Percentiles rank a stretch among this genome's conserved stretches.
Conservation (phyloP, 176 grass and related monocot genomes). For the Metroxylon sagu region DNA sequence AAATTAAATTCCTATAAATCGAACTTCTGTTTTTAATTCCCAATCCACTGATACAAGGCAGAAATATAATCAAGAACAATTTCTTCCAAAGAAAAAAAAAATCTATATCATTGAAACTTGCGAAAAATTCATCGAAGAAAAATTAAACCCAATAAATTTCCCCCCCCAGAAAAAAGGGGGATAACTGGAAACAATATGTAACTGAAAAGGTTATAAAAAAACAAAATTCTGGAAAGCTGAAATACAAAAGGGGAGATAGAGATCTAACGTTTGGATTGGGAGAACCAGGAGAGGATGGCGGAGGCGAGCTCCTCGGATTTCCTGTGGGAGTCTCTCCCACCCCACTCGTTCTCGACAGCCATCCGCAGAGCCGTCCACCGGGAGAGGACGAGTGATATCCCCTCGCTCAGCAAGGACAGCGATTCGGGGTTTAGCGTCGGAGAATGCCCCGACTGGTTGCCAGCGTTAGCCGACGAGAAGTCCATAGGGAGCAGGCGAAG, state of each 20-base stretch:
- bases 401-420: conserved; percentile 33
- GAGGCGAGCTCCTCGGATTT: conserved; percentile 52
- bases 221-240: neutral
- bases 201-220: neutral
- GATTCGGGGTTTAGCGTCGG: conserved; percentile 3
- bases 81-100: too few relatives aligned
- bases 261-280: conserved; percentile 37
- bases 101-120: neutral
- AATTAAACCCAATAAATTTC: too few relatives aligned
- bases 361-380: conserved; percentile 84
- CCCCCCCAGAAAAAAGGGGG: too few relatives aligned
- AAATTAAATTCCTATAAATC: too few relatives aligned
- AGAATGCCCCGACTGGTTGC: too few relatives aligned
- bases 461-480: too few relatives aligned
- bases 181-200: neutral
- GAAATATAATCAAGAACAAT: too few relatives aligned
- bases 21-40: too few relatives aligned
- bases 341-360: conserved; percentile 78
- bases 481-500: too few relatives aligned
- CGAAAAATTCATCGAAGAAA: neutral
- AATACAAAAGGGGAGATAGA: neutral
- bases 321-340: conserved; percentile 48
- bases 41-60: too few relatives aligned
- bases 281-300: conserved; percentile 57
- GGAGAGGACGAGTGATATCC: conserved; percentile 46